These are phyloP conservation scores for Pisolithus orientalis DNA, from an alignment of 768 basidiomycete genomes.

Conservation along the genomic window DNA sequence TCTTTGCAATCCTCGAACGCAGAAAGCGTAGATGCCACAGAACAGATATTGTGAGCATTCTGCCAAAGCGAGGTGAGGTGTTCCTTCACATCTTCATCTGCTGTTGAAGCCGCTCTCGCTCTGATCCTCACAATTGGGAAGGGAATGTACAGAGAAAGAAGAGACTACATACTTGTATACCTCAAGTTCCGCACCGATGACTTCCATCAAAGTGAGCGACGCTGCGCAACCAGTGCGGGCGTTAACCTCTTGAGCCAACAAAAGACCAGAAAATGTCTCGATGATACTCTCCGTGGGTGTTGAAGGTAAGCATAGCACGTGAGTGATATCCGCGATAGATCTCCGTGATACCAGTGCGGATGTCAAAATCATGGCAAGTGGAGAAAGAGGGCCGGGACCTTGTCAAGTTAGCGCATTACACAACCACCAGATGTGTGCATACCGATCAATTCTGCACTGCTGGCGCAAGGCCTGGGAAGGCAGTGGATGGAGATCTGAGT, in stretches of 20 bases:
- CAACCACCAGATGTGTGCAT: neutral
- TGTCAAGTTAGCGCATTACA: conserved; percentile 10
- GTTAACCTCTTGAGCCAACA: conserved; percentile 39
- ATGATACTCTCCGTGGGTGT: conserved; percentile 37
- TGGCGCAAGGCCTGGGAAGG: conserved; percentile 33
- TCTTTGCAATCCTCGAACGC: conserved; percentile 68
- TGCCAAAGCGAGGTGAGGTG: conserved; percentile 44
- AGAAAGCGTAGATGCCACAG: conserved; percentile 49
- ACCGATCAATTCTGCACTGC: conserved; percentile 13
- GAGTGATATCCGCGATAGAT: conserved; percentile 55
- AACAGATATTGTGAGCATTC: conserved; percentile 62
- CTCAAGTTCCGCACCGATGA: conserved; percentile 43
- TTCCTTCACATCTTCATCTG: conserved; percentile 32
- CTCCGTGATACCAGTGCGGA: conserved; percentile 44
- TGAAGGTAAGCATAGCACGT: conserved; percentile 42
- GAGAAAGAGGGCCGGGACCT: conserved; percentile 25
- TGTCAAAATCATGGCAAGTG: conserved; percentile 20
- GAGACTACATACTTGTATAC: conserved; percentile 26
- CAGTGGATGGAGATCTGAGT: conserved; percentile 37
- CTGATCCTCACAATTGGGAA: conserved; percentile 19
- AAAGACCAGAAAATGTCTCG: conserved; percentile 41
- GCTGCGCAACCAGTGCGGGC: conserved; percentile 34
- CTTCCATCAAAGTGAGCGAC: conserved; percentile 37
- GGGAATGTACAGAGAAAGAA: neutral
- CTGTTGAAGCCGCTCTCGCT: conserved; percentile 22